Conservation (phyloP, 225 moss, liverwort and hornwort species). For the Sphagnum tenellum region DNA sequence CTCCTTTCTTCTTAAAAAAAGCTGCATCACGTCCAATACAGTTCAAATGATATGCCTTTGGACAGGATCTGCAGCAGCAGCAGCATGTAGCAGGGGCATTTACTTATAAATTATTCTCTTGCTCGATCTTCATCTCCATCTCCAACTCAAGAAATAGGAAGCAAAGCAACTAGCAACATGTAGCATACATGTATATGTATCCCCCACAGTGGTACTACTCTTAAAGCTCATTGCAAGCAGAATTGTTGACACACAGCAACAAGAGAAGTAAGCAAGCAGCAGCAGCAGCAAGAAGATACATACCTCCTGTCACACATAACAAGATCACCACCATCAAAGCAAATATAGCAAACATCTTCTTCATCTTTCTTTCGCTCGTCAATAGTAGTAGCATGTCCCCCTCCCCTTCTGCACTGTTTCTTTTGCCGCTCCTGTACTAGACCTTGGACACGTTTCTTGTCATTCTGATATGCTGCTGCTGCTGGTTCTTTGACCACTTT, state of each 20-base stretch:
- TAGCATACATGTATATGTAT: neutral
- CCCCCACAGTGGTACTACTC: neutral
- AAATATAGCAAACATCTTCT: slow-evolving; percentile 54
- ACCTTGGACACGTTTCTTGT: slow-evolving; percentile 29
- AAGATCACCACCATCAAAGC: slow-evolving; percentile 56
- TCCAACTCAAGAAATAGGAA: neutral
- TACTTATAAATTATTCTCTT: neutral
- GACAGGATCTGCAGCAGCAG: slow-evolving; percentile 35
- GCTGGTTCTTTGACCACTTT: slow-evolving; percentile 9
- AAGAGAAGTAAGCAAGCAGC: neutral
- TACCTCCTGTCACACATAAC: slow-evolving; percentile 52
- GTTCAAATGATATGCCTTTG: slow-evolving; percentile 50
- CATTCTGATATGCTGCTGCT: slow-evolving; percentile 8
- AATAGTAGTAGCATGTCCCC: neutral
- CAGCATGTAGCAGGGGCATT: no score
- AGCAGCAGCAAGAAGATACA: neutral
- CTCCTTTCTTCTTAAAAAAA: slow-evolving; percentile 54
- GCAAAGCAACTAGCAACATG: no score
- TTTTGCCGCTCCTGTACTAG: slow-evolving; percentile 17
- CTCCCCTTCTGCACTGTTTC: slow-evolving; percentile 31
- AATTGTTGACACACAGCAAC: neutral
- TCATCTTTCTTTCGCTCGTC: slow-evolving; percentile 31
- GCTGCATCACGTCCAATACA: slow-evolving; percentile 49
- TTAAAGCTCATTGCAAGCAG: neutral
- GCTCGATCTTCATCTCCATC: neutral